Evolutionary conservation across 345 rosid species (phyloP), one percentile per base, ranked within the genome.

Genomic region (Linum usitatissimum): DNA sequence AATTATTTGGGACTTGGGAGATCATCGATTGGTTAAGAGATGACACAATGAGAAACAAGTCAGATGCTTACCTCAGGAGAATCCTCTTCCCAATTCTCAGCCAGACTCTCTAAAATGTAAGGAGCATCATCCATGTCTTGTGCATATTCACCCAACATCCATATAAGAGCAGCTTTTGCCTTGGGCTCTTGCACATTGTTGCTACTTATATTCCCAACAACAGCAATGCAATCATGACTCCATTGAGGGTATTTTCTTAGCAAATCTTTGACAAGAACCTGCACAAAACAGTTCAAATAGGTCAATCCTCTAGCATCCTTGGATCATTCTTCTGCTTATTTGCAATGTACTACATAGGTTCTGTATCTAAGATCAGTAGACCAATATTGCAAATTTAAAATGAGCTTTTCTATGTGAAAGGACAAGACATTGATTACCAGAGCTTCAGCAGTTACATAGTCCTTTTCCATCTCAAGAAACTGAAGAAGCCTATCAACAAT

Each of bases 181-280:
- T 93, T 93, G 10, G 99, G 91, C 75, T 93, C 99, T 72, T 87
- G 94, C 64, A 93, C 76, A 75, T 86, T 90, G 45, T 86, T 81
- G 73, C 91, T 87, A 77, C 99, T 93, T 67, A 93, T 93, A 80
- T 85, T 84, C 62, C 99, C 99, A 72, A 93, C 99, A 80, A 90
- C 99, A 63, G 97, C 96, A 76, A 93, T 93, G 81, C 99, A 93
- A 67, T 93, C 97, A 18, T 93, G 97, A 79, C 99, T 93, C 99
- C 97, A 93, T 60, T 93, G 99, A 8, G 99, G 99, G 76, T 93
- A 90, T 74, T 93, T 93, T 69, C 99, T 87, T 60, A 93, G 78
- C 68, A 93, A 83, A 79, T 93, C 97, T 78, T 93, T 93, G 40
- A 93, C 97, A 73, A 93, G 96, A 70, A 93, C 99, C 96, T 93